Conservation (phyloP, 2,329 filamentous ascomycete genomes). For the Pyrenophora graminea region DNA sequence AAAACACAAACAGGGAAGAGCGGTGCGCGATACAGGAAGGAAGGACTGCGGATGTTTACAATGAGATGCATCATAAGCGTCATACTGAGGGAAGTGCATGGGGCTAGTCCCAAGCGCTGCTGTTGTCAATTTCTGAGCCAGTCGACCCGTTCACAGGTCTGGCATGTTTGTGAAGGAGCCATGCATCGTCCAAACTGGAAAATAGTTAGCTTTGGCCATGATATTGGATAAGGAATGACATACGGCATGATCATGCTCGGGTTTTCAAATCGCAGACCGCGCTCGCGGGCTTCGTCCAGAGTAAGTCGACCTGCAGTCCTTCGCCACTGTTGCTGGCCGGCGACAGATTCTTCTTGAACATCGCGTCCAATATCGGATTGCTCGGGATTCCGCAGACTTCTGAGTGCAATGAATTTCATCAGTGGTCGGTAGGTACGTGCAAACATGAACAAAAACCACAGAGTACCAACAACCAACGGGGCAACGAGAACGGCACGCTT, state of each 20-base stretch:
- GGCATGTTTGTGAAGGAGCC: conserved; percentile 57
- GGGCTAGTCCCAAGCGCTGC: conserved; percentile 18
- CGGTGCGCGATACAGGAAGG: conserved; percentile 11
- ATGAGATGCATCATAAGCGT: conserved; percentile 17
- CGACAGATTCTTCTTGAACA: conserved; percentile 48
- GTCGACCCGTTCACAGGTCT: conserved; percentile 30
- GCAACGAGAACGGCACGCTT: conserved; percentile 72
- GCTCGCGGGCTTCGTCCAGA: conserved; percentile 73
- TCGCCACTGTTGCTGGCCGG: conserved; percentile 12
- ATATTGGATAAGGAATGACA: conserved; percentile 42
- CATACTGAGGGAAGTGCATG: conserved; percentile 4
- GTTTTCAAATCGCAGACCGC: conserved; percentile 73
- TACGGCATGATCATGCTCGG: conserved; percentile 72
- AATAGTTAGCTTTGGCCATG: conserved; percentile 17
- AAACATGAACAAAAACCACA: conserved; percentile 90
- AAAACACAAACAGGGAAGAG: conserved; percentile 6
- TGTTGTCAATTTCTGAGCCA: conserved; percentile 25
- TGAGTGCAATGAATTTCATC: conserved; percentile 88
- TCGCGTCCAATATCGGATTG: conserved; percentile 54
- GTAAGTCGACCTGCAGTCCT: conserved; percentile 56
- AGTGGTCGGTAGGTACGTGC: conserved; percentile 80
- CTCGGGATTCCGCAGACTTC: conserved; percentile 73
- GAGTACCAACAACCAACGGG: conserved; percentile 76
- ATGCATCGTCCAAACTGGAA: conserved; percentile 67
- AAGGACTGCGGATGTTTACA: conserved; percentile 13